These are phyloP conservation scores for Naegleria fowleri DNA, from an alignment of 208 protist genomes.

Conservation along the genomic window DNA sequence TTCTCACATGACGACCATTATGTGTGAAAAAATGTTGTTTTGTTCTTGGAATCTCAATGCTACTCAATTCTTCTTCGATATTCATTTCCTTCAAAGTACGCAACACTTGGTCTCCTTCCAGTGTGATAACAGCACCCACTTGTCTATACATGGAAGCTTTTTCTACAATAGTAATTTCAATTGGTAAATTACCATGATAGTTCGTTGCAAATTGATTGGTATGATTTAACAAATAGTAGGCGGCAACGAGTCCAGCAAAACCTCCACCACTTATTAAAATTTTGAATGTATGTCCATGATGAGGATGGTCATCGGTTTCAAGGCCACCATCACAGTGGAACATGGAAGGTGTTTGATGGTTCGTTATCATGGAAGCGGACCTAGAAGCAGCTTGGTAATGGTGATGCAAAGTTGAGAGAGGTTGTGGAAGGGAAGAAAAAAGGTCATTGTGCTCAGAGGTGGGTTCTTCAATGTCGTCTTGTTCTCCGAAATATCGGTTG, in stretches of 20 bases:
- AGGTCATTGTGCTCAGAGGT: not conserved
- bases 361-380: too few species aligned
- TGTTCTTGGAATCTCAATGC: not conserved
- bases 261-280: not conserved
- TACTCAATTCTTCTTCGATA: not conserved
- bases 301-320: too few species aligned
- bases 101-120: not conserved
- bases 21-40: not conserved
- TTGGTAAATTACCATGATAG: not conserved
- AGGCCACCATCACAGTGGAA: too few species aligned
- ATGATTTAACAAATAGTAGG: not conserved
- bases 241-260: not conserved
- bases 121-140: not conserved
- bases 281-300: not conserved
- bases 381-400: not conserved
- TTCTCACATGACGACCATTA: not conserved
- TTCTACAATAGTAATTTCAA: not conserved
- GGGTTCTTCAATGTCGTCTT: not conserved
- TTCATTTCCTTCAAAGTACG: not conserved
- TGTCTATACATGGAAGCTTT: not conserved
- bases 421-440: not conserved
- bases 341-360: too few species aligned
- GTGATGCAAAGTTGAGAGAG: not conserved
- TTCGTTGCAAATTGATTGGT: not conserved
- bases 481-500: not conserved